phyloP scores from a whole-genome alignment of 2,329 filamentous ascomycete genomes.

The Talaromyces sp. region DNA sequence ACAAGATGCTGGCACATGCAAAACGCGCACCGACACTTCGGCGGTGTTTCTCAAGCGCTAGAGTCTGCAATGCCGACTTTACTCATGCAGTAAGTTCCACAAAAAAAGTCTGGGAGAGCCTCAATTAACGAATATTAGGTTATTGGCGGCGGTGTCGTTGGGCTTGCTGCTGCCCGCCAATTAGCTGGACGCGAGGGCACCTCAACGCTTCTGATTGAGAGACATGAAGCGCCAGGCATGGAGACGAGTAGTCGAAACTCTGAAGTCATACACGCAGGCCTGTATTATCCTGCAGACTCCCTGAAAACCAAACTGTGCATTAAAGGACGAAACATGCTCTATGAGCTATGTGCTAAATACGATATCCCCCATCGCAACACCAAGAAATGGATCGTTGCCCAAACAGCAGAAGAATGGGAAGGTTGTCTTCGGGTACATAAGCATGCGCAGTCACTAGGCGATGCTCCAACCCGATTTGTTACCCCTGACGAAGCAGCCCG shows the following conservation, averaged over 20 bases:
- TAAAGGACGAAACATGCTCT: slow-evolving; percentile 73
- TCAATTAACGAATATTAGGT: slow-evolving; percentile 43
- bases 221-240: slow-evolving; percentile 73
- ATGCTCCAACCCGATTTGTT: slow-evolving; percentile 72
- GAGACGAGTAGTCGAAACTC: slow-evolving; percentile 91
- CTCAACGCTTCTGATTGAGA: slow-evolving; percentile 78
- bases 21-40: slow-evolving; percentile 10
- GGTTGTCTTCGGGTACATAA: slow-evolving; percentile 57
- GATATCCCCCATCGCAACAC: slow-evolving; percentile 71
- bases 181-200: slow-evolving; percentile 64
- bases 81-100: slow-evolving; percentile 57
- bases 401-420: slow-evolving; percentile 70
- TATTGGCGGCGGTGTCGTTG: slow-evolving; percentile 73
- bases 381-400: slow-evolving; percentile 95
- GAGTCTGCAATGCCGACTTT: slow-evolving; percentile 56
- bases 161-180: slow-evolving; percentile 75
- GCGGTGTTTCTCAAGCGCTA: slow-evolving; percentile 49
- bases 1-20: slow-evolving; percentile 15
- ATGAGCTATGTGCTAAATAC: slow-evolving; percentile 71
- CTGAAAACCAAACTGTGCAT: slow-evolving; percentile 87
- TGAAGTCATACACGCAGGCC: slow-evolving; percentile 93
- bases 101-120: background rate
- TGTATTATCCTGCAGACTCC: slow-evolving; percentile 78
- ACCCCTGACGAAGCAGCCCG: slow-evolving; percentile 60
- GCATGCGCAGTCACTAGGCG: slow-evolving; percentile 57